These are phyloP conservation scores for Begonia peltatifolia DNA, from an alignment of 306 rosid genomes.

Conservation along the genomic window DNA sequence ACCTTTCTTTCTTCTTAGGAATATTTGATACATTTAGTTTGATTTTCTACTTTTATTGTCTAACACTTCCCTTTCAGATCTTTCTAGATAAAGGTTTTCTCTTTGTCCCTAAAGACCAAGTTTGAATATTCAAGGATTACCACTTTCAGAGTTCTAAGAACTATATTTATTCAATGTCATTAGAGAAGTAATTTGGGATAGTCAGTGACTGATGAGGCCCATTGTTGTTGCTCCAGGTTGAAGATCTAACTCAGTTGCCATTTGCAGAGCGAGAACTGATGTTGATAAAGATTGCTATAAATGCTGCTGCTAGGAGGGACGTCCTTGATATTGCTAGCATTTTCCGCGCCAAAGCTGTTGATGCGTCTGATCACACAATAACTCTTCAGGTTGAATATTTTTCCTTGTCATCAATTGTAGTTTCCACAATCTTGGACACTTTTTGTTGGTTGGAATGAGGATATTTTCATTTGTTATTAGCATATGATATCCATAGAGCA, in stretches of 20 bases:
- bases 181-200: too few relatives aligned
- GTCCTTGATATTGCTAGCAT: constrained; percentile 45
- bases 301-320: constrained; percentile 40
- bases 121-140: background rate
- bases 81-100: too few relatives aligned
- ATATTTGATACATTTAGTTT: too few relatives aligned
- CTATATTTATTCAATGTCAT: background rate
- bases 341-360: constrained; percentile 52
- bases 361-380: constrained; percentile 45
- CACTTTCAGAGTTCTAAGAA: background rate
- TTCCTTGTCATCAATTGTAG: background rate
- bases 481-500: too few relatives aligned
- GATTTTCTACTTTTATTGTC: too few relatives aligned
- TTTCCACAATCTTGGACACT: too few relatives aligned
- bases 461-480: too few relatives aligned
- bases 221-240: constrained; percentile 23
- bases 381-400: constrained; percentile 34
- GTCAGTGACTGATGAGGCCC: too few relatives aligned
- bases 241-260: constrained; percentile 32
- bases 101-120: too few relatives aligned
- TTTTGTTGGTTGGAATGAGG: too few relatives aligned
- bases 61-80: too few relatives aligned
- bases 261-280: constrained; percentile 49
- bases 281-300: constrained; percentile 43
- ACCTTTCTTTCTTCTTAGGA: too few relatives aligned